Conservation (phyloP, 2,329 filamentous ascomycete species). For the Ophiostoma angusticollis region DNA sequence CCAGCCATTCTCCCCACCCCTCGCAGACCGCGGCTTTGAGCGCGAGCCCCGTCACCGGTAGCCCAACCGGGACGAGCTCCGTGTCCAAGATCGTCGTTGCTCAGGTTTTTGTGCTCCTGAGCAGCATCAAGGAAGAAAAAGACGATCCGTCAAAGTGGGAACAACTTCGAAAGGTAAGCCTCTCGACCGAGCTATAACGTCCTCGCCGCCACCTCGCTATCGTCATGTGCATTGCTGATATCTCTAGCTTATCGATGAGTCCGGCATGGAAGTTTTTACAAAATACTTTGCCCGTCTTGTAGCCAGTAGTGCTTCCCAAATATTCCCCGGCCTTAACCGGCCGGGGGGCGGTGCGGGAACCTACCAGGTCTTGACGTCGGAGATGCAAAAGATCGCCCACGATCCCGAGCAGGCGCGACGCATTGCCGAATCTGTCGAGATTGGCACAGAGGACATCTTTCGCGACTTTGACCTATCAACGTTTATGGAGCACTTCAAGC, state of each 20-base stretch:
- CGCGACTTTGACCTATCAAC: slow-evolving; percentile 92
- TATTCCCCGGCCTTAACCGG: slow-evolving; percentile 71
- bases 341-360: slow-evolving; percentile 64
- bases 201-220: not conserved
- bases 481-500: slow-evolving; percentile 91
- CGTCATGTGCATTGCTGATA: not conserved
- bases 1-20: slow-evolving; percentile 42
- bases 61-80: slow-evolving; percentile 49
- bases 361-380: slow-evolving; percentile 67
- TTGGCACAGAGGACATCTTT: slow-evolving; percentile 82
- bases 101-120: slow-evolving; percentile 87
- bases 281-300: slow-evolving; percentile 92
- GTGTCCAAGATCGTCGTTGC: slow-evolving; percentile 89
- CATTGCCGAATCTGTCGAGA: slow-evolving; percentile 88
- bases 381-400: slow-evolving; percentile 75
- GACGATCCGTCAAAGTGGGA: slow-evolving; percentile 81
- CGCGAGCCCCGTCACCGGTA: slow-evolving; percentile 49
- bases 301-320: slow-evolving; percentile 77
- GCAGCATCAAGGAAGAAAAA: slow-evolving; percentile 90
- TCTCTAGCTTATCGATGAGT: slow-evolving; percentile 74
- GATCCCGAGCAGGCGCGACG: slow-evolving; percentile 74
- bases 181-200: not conserved
- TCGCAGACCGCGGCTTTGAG: slow-evolving; percentile 44
- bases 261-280: slow-evolving; percentile 98
- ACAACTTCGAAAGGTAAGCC: slow-evolving; percentile 75